These are phyloP conservation scores for Solanum lycopersicoides DNA, from an alignment of 257 asterid genomes.

Conservation along the genomic window DNA sequence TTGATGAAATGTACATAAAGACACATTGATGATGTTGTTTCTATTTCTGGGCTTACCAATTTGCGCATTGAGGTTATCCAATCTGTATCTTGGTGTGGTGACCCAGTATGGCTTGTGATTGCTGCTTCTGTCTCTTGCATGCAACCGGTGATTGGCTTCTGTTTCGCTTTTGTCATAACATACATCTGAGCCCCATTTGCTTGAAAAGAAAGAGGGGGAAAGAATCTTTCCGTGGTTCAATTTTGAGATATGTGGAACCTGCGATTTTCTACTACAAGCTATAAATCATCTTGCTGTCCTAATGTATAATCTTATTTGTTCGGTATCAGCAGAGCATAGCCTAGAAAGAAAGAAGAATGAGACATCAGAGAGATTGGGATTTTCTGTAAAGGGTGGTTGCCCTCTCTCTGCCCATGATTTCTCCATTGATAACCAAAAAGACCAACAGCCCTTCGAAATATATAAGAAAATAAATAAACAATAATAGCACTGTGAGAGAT, in stretches of 20 bases:
- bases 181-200: slow-evolving; percentile 11
- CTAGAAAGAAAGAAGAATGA: neutral
- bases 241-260: neutral
- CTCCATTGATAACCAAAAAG: neutral
- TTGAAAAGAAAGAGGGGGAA: neutral
- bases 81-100: neutral
- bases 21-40: neutral
- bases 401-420: slow-evolving; percentile 25
- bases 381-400: slow-evolving; percentile 19
- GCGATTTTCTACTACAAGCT: neutral
- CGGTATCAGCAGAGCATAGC: neutral
- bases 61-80: neutral
- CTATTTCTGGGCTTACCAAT: neutral
- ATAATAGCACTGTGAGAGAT: neutral
- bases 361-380: neutral
- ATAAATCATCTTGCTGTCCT: neutral
- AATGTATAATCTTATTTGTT: neutral
- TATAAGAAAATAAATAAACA: neutral
- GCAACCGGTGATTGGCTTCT: neutral
- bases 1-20: neutral
- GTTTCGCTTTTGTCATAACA: neutral
- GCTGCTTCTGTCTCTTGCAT: neutral
- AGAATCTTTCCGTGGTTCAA: neutral
- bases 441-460: neutral
- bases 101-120: neutral